phyloP scores from a whole-genome alignment of 441 rosid genomes.

The Pelargonium citronellum region DNA sequence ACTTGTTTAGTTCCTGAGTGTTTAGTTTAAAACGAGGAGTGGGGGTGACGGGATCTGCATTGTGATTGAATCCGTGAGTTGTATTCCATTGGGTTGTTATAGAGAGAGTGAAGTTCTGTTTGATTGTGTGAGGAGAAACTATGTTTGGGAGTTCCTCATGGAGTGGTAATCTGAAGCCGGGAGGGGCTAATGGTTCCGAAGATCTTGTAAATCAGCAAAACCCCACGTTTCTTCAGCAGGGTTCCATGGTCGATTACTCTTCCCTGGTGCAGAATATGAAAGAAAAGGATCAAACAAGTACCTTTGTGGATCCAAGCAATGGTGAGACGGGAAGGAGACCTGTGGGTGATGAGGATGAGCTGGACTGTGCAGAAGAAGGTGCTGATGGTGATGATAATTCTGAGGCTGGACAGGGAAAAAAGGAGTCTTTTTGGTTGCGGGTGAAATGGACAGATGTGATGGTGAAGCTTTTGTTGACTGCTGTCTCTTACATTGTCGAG shows the following conservation, averaged over 20 bases:
- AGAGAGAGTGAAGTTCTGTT: neutral
- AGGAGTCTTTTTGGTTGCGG: slow-evolving; percentile 22
- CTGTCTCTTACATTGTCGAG: slow-evolving; percentile 27
- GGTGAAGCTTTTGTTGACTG: slow-evolving; percentile 30
- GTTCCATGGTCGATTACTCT: slow-evolving; percentile 3
- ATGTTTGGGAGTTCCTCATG: slow-evolving; percentile 18
- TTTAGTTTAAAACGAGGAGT: neutral
- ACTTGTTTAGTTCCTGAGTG: neutral
- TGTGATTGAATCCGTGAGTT: neutral
- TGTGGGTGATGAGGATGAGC: slow-evolving; percentile 8
- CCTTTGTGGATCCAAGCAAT: neutral
- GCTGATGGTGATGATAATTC: slow-evolving; percentile 13
- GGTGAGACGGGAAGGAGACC: slow-evolving; percentile 5
- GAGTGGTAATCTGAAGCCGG: slow-evolving; percentile 14
- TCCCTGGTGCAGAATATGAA: slow-evolving; percentile 4
- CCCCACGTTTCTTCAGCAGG: slow-evolving; percentile 11
- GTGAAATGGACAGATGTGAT: slow-evolving; percentile 31
- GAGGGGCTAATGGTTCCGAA: neutral
- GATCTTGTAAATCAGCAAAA: slow-evolving; percentile 14
- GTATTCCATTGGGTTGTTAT: neutral
- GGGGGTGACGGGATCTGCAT: neutral
- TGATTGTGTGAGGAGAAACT: neutral
- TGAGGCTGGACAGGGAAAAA: slow-evolving; percentile 15
- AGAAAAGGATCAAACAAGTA: neutral
- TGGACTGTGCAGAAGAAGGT: slow-evolving; percentile 9